phyloP scores from a whole-genome alignment of 2,329 filamentous ascomycete species.

The Penicillium frequentans region DNA sequence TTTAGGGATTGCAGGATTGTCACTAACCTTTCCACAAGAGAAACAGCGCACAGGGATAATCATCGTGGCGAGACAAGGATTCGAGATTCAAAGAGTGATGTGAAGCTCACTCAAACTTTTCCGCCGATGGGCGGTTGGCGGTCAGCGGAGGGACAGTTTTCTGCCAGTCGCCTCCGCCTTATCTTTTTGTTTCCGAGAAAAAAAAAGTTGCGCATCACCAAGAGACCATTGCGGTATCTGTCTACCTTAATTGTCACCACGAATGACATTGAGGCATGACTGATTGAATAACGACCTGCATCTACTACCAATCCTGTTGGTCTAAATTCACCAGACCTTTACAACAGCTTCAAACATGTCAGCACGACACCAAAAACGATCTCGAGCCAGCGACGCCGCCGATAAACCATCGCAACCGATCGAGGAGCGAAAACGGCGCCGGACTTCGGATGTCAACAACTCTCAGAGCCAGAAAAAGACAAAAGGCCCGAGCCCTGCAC shows the following conservation, averaged over 20 bases:
- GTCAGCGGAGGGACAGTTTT: slow-evolving; percentile 10
- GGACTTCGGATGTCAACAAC: slow-evolving; percentile 25
- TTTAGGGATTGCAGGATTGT: slow-evolving; percentile 9
- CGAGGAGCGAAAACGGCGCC: slow-evolving; percentile 33
- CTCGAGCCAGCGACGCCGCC: slow-evolving; percentile 29
- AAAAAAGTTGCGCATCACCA: slow-evolving; percentile 16
- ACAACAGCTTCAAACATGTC: slow-evolving; percentile 20
- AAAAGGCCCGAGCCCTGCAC: slow-evolving; percentile 22
- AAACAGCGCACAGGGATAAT: slow-evolving; percentile 99
- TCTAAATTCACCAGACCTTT: neutral
- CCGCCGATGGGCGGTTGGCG: slow-evolving; percentile 5
- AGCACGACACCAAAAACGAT: slow-evolving; percentile 29
- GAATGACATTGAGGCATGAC: neutral
- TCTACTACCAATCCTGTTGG: neutral
- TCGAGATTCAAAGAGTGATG: neutral
- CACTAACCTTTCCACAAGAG: slow-evolving; percentile 88
- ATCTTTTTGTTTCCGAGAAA: slow-evolving; percentile 15
- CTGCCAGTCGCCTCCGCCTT: slow-evolving; percentile 17
- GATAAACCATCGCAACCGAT: slow-evolving; percentile 21
- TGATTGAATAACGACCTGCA: neutral
- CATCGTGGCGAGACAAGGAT: slow-evolving; percentile 55
- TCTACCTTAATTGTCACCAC: neutral
- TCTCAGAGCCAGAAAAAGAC: slow-evolving; percentile 22
- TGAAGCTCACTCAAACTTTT: slow-evolving; percentile 15
- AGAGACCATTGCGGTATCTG: neutral